phyloP scores from a whole-genome alignment of 2,329 filamentous ascomycete species.

The Fusarium buharicum region DNA sequence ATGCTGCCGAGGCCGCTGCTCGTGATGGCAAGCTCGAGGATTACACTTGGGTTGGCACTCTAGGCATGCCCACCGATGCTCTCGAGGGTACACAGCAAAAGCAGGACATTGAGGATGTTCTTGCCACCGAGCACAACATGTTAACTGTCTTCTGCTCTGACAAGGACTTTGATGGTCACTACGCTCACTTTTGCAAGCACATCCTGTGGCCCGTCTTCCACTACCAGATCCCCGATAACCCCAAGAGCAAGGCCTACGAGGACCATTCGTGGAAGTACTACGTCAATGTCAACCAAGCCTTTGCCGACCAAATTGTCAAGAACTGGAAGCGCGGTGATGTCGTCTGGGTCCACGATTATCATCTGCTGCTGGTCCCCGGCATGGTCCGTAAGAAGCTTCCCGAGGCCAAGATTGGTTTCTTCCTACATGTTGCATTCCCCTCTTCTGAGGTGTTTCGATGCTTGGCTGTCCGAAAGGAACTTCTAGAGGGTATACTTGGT shows the following conservation, averaged over 20 bases:
- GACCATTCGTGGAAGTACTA: conserved; percentile 98
- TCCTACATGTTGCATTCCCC: conserved; percentile 93
- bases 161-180: conserved; percentile 93
- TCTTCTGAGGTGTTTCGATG: conserved; percentile 97
- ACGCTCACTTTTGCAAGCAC: conserved; percentile 96
- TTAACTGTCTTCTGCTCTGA: conserved; percentile 87
- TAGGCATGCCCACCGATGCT: conserved; percentile 94
- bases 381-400: conserved; percentile 93
- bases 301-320: conserved; percentile 88
- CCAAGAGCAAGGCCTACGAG: conserved; percentile 97
- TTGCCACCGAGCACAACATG: conserved; percentile 84
- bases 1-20: conserved; percentile 82
- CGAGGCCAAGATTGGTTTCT: conserved; percentile 95
- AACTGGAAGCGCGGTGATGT: conserved; percentile 94
- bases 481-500: conserved; percentile 91
- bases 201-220: conserved; percentile 98
- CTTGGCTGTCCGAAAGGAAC: conserved; percentile 83
- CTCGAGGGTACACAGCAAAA: conserved; percentile 79
- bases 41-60: conserved; percentile 88
- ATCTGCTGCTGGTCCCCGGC: conserved; percentile 85
- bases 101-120: conserved; percentile 81
- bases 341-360: conserved; percentile 97
- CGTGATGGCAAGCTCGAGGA: conserved; percentile 76
- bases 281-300: conserved; percentile 89
- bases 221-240: conserved; percentile 97